Evolutionary conservation across 2,329 filamentous ascomycete species (phyloP).

Genomic region (Helotiales sp.): DNA sequence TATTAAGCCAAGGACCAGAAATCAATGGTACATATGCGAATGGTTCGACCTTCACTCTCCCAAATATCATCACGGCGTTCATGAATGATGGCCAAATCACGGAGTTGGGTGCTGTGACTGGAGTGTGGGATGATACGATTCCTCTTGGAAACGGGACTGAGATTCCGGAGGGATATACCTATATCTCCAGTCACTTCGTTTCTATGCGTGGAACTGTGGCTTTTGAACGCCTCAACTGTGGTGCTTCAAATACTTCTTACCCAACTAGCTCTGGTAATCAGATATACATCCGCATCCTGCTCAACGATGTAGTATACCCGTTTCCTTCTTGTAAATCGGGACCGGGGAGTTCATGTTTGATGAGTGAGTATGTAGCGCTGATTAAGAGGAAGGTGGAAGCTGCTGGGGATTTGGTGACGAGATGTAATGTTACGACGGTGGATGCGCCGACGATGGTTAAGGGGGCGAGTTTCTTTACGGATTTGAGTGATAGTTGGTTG

Average conservation of each 20-base stretch:
- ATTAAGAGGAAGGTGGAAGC: slow-evolving; percentile 11
- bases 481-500: slow-evolving; percentile 36
- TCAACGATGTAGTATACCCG: slow-evolving; percentile 65
- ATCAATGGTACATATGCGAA: slow-evolving; percentile 47
- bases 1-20: slow-evolving; percentile 53
- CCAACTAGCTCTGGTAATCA: slow-evolving; percentile 28
- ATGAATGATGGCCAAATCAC: slow-evolving; percentile 67
- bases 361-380: slow-evolving; percentile 34
- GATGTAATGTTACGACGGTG: slow-evolving; percentile 42
- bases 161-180: slow-evolving; percentile 50
- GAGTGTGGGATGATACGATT: slow-evolving; percentile 59
- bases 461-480: slow-evolving; percentile 51
- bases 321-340: slow-evolving; percentile 55
- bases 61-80: slow-evolving; percentile 60
- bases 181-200: slow-evolving; percentile 54
- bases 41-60: slow-evolving; percentile 49
- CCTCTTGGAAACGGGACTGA: slow-evolving; percentile 39
- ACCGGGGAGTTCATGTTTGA: slow-evolving; percentile 53
- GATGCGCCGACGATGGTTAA: slow-evolving; percentile 42
- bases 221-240: slow-evolving; percentile 62
- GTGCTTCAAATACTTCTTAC: slow-evolving; percentile 2
- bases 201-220: slow-evolving; percentile 66
- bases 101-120: slow-evolving; percentile 58
- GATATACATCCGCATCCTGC: slow-evolving; percentile 54
- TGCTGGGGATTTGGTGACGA: slow-evolving; percentile 19